phyloP scores from a whole-genome alignment of 306 rosid species.

The Ochetophila trinervis region DNA sequence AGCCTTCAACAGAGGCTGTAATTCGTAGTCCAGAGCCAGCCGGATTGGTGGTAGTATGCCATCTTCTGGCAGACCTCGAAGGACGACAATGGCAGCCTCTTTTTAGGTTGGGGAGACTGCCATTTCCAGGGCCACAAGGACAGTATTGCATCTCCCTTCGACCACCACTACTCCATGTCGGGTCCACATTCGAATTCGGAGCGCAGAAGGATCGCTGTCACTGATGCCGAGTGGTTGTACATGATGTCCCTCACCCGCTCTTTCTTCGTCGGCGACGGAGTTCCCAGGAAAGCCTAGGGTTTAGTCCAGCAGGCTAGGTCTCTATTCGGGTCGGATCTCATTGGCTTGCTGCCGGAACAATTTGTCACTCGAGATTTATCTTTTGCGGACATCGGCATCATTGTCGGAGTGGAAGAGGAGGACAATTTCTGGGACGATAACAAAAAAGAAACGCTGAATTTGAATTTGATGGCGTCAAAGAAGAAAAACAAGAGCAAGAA shows the following conservation, averaged over 20 bases:
- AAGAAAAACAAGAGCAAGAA: slow-evolving; percentile 11
- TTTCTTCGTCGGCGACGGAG: slow-evolving; percentile 33
- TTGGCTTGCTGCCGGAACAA: neutral
- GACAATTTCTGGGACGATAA: slow-evolving; percentile 9
- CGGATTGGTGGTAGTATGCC: slow-evolving; percentile 65
- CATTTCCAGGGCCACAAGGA: slow-evolving; percentile 53
- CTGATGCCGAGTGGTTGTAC: slow-evolving; percentile 82
- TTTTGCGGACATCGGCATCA: slow-evolving; percentile 54
- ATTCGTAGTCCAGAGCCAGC: slow-evolving; percentile 48
- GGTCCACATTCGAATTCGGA: slow-evolving; percentile 16
- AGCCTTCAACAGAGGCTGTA: slow-evolving; percentile 60
- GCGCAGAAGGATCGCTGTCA: slow-evolving; percentile 32
- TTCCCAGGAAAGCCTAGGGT: slow-evolving; percentile 58
- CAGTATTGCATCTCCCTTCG: slow-evolving; percentile 5
- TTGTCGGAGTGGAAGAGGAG: slow-evolving; percentile 34
- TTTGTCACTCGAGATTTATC: slow-evolving; percentile 40
- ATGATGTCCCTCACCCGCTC: slow-evolving; percentile 65
- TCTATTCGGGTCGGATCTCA: slow-evolving; percentile 42
- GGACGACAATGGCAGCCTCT: slow-evolving; percentile 42
- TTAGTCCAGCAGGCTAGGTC: slow-evolving; percentile 51
- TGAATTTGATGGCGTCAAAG: neutral
- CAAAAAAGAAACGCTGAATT: neutral
- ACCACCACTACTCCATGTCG: slow-evolving; percentile 6
- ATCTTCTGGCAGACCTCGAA: slow-evolving; percentile 68
- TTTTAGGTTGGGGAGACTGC: slow-evolving; percentile 66